Conservation (phyloP, 2,329 filamentous ascomycete species). For the Pezicula radicicola region DNA sequence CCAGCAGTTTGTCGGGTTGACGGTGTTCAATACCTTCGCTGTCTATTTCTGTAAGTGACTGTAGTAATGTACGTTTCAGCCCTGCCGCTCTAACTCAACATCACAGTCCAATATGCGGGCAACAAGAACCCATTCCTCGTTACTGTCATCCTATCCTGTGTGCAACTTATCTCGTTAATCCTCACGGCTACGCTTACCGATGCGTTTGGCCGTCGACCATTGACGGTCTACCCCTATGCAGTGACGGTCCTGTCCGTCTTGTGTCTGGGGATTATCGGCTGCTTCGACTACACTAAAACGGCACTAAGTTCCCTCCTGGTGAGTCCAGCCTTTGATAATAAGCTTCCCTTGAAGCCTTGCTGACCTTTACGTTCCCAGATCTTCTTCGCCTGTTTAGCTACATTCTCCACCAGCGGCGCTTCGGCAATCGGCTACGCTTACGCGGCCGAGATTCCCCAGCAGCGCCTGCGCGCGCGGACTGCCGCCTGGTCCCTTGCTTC, state of each 20-base stretch:
- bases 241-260: constrained; percentile 34
- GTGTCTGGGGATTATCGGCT: constrained; percentile 36
- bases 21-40: constrained; percentile 16
- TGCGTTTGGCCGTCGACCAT: constrained; percentile 31
- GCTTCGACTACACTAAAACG: constrained; percentile 34
- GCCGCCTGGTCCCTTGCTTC: constrained; percentile 35
- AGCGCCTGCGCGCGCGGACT: constrained; percentile 37
- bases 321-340: constrained; percentile 3
- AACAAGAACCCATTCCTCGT: constrained; percentile 38
- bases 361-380: too few species aligned
- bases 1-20: constrained; percentile 18
- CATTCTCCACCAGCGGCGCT: constrained; percentile 38
- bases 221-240: constrained; percentile 37
- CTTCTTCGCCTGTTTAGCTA: constrained; percentile 39
- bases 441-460: constrained; percentile 36
- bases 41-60: constrained; percentile 10
- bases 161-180: constrained; percentile 39
- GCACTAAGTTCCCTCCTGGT: constrained; percentile 34
- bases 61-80: background rate
- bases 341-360: too few species aligned
- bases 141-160: constrained; percentile 37
- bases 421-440: constrained; percentile 41
- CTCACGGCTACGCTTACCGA: constrained; percentile 33
- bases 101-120: constrained; percentile 36
- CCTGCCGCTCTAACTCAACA: background rate